Evolutionary conservation across 345 rosid species (phyloP).

Genomic region (Eucalyptus guilfoylei): DNA sequence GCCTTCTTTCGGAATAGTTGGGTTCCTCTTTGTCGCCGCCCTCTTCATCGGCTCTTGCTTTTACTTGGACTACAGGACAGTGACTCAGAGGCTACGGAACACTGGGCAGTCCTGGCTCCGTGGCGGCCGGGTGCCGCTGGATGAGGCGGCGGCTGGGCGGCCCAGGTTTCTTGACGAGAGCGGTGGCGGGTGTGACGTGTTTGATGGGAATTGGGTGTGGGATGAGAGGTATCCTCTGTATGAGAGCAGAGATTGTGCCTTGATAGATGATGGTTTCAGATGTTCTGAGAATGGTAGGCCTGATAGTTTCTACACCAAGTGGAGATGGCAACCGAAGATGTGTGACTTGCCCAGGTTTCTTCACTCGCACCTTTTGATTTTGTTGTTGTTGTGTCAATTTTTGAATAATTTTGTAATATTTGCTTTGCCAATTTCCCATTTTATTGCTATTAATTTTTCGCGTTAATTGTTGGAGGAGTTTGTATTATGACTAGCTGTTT

Average conservation of each 20-base stretch:
- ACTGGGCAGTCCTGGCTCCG: conserved; percentile 3
- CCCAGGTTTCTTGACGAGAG: conserved; percentile 38
- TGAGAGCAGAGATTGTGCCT: conserved; percentile 40
- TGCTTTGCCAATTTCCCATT: background rate
- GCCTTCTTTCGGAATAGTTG: conserved; percentile 27
- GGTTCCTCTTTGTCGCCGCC: conserved; percentile 24
- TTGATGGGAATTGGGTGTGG: conserved; percentile 72
- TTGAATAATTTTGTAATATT: background rate
- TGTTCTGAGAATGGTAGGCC: conserved; percentile 67
- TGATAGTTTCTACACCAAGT: conserved; percentile 56
- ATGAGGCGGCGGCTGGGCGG: background rate
- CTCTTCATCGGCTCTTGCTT: conserved; percentile 30
- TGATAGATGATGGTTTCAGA: conserved; percentile 45
- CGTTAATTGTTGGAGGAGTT: background rate
- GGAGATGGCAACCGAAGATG: conserved; percentile 69
- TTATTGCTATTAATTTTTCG: background rate
- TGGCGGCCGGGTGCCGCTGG: background rate
- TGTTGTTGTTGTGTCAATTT: background rate
- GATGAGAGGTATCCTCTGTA: conserved; percentile 52
- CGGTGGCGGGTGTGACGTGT: conserved; percentile 43
- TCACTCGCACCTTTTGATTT: background rate
- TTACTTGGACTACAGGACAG: conserved; percentile 26
- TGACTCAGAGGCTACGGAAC: conserved; percentile 7
- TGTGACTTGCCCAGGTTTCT: conserved; percentile 63
- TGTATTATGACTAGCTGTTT: background rate